Evolutionary conservation across 257 asterid genomes (phyloP), one percentile per base, ranked within the genome.

Genomic region (Solanum chmielewskii): DNA sequence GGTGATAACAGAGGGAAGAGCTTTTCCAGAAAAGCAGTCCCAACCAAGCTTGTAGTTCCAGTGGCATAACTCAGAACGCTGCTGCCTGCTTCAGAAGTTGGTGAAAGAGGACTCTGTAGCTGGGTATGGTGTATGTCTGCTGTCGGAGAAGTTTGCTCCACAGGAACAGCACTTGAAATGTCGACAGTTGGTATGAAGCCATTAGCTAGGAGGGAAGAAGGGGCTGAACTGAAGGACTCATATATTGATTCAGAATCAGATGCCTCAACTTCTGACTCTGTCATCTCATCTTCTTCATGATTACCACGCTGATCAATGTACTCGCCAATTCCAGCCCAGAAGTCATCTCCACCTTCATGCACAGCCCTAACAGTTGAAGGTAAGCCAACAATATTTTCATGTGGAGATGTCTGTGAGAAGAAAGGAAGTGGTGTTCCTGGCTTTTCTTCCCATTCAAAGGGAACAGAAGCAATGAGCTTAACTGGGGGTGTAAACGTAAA

Each of bases 361-460:
- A 88, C 87, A 90, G 23, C 82, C 82, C 85, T 66, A 14, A 90
- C 90, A 83, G 90, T 86, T 25, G 90, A 83, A 60, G 90, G 88
- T 21, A 76, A 39, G 27, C 90, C 44, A 64, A 84, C 83, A 56
- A 90, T 87, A 11, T 87, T 85, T 47, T 80, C 86, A 9, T 29
- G 81, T 52, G 74, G 76, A 71, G 68, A 75, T 20, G 84, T 74
- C 68, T 69, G 90, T 8, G 74, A 75, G 85, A 87, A 90, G 78
- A 87, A 80, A 11, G 91, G 91, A 42, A 93, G 93, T 44, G 99
- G 99, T 52, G 92, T 94, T 52, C 99, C 98, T 5, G 98, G 98
- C 89, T 93, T 97, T 86, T 94, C 98, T 90, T 97, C 98, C 98
- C 99, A 95, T 27, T 92, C 91, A 29, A 96, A 96, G 9, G 98